Evolutionary conservation across 768 basidiomycete genomes (phyloP).

Genomic region (Thelephora ganbajun): DNA sequence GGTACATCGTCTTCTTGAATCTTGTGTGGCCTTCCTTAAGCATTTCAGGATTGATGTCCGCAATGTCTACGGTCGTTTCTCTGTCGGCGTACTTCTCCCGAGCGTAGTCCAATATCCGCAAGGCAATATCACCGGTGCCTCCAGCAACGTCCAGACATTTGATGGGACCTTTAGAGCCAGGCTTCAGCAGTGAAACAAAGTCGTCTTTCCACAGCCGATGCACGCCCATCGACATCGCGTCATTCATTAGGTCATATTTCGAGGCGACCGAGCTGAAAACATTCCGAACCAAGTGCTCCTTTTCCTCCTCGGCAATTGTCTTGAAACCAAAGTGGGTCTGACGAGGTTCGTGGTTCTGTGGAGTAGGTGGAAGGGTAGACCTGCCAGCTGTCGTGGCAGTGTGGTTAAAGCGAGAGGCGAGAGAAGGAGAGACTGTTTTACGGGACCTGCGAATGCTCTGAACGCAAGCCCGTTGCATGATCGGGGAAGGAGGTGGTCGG

Average conservation of each 20-base stretch:
- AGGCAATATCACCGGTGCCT: constrained; percentile 94
- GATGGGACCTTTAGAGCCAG: constrained; percentile 59
- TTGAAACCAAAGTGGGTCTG: constrained; percentile 90
- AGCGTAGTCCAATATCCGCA: constrained; percentile 84
- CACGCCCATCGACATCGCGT: constrained; percentile 93
- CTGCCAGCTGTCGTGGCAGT: not conserved
- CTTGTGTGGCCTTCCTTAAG: constrained; percentile 79
- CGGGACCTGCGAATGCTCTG: not conserved
- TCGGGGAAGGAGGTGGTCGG: not conserved
- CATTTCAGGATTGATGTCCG: constrained; percentile 95
- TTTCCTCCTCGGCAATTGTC: constrained; percentile 73
- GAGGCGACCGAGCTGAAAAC: constrained; percentile 96
- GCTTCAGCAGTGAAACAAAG: constrained; percentile 62
- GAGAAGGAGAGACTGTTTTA: not conserved
- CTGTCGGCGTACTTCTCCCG: constrained; percentile 81
- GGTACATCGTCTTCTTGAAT: constrained; percentile 96
- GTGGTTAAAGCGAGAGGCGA: not conserved
- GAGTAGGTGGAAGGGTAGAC: not conserved
- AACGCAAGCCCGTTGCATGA: not conserved
- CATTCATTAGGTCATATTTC: constrained; percentile 97
- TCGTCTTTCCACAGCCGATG: constrained; percentile 96
- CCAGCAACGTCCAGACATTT: constrained; percentile 94
- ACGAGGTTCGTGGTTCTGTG: constrained; percentile 7
- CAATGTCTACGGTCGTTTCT: constrained; percentile 77
- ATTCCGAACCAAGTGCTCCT: constrained; percentile 81